Conservation (phyloP, 208 protist genomes). For the Crithidia sp. region DNA sequence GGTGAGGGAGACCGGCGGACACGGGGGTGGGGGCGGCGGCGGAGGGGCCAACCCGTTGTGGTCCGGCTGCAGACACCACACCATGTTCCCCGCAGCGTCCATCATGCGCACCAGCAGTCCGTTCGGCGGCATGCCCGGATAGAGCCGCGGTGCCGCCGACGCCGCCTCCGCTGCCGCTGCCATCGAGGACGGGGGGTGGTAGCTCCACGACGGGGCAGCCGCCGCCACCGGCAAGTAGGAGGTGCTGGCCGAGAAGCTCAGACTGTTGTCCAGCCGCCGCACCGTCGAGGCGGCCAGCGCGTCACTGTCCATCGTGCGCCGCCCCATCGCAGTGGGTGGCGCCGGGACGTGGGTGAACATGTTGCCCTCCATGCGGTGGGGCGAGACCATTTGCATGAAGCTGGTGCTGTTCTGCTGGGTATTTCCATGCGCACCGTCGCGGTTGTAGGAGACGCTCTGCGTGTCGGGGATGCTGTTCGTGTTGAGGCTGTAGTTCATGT, state of each 20-base stretch:
- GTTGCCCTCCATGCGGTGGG: constrained; percentile 3
- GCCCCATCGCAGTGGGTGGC: constrained; percentile 13
- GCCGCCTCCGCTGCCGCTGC: neutral
- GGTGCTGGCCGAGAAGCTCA: constrained; percentile 18
- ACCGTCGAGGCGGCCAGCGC: neutral
- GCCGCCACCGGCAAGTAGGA: constrained; percentile 14
- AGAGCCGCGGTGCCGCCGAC: neutral
- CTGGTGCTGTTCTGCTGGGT: neutral
- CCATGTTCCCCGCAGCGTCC: constrained; percentile 5
- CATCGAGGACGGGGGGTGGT: neutral
- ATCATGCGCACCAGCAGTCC: constrained; percentile 13
- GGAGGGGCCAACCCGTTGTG: neutral
- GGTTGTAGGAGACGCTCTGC: constrained; percentile 21
- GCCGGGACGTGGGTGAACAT: constrained; percentile 16
- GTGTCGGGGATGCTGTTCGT: constrained; percentile 13
- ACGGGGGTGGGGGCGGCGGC: constrained; percentile 7
- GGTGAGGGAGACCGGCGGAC: neutral
- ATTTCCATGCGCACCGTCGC: neutral
- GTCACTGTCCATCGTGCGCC: constrained; percentile 8
- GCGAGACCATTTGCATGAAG: neutral
- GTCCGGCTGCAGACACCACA: constrained; percentile 17
- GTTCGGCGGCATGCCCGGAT: constrained; percentile 7
- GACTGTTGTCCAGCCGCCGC: constrained; percentile 14
- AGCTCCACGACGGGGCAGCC: constrained; percentile 5
- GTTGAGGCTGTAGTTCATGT: constrained; percentile 22